Base-by-base conservation (phyloP, 345 rosid genomes). In the Murraya koenigii region DNA sequence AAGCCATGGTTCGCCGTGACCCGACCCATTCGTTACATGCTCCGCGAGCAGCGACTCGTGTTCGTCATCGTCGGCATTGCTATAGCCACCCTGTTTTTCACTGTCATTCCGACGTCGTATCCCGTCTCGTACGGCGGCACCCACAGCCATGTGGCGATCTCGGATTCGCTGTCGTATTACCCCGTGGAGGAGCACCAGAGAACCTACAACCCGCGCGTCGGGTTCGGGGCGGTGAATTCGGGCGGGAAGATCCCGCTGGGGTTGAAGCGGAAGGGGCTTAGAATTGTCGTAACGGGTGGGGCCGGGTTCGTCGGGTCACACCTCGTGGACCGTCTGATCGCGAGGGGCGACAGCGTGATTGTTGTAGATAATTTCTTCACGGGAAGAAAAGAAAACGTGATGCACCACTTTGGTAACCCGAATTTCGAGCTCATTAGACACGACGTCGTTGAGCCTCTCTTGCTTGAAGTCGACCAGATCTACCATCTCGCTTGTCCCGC, bases 281-380 rank as follows among this genome's bases (percentile, higher is more conserved):
- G 99, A 79, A 89, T 96, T 69, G 97, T 96, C 8, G 99, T 96
- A 2, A 96, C 98, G 5, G 99, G 99, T 11, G 99, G 99, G 5
- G 99, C 99, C n/a, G 99, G 99, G 32, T 96, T 96, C 84, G 99
- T 96, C 0, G 99, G 99, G 52, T 96, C 99, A 0, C 99, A 96
- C 76, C 90, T 96, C 8, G 99, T 96, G 61, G 99, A 96, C 92
- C 88, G 99, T 15, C 78, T 96, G 85, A 92, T 96, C 0, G 94
- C 85, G 14, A 82, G 99, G 80, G 99, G 99, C 6, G 99, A 96
- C 81, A 94, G 85, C 82, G 99, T 96, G 86, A 94, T 94, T 78
- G 99, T 96, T 22, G 97, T 96, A 1, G 99, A 96, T n/a, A 96
- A 96, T 63, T 94, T 96, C 92, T 96, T 96, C 90, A 96, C 99